Percentiles rank a stretch among this genome's conserved stretches.
phyloP scores from a whole-genome alignment of 2,329 filamentous ascomycete species.

The Arthrinium phaeospermum region DNA sequence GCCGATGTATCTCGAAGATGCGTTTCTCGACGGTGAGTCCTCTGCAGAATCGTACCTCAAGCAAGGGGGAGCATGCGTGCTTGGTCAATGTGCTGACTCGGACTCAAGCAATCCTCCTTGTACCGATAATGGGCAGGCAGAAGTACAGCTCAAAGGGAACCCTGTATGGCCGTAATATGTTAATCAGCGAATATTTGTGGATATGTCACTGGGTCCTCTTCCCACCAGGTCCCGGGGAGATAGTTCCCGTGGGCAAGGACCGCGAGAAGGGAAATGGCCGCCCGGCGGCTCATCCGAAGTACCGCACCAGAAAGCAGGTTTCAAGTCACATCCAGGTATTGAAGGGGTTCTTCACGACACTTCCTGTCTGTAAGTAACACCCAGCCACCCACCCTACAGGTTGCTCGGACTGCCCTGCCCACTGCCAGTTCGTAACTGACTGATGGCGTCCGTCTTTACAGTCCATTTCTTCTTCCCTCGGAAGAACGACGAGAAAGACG shows the following conservation, averaged over 20 bases:
- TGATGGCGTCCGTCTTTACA: constrained; percentile 35
- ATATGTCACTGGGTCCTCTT: constrained; percentile 54
- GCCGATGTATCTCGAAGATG: constrained; percentile 68
- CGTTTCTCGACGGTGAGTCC: constrained; percentile 68
- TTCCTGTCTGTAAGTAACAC: constrained; percentile 63
- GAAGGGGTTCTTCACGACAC: constrained; percentile 68
- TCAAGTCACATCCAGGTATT: constrained; percentile 75
- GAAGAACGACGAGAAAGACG: constrained; percentile 60
- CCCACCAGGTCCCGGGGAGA: constrained; percentile 46
- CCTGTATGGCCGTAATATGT: constrained; percentile 71
- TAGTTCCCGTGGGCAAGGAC: constrained; percentile 52
- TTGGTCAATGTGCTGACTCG: constrained; percentile 28
- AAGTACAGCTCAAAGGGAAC: constrained; percentile 70
- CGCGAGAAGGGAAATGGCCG: constrained; percentile 37
- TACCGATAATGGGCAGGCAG: constrained; percentile 69
- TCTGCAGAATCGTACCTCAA: neutral
- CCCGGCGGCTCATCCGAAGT: constrained; percentile 35
- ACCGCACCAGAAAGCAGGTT: constrained; percentile 63
- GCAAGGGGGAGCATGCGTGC: constrained; percentile 9
- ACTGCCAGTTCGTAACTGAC: neutral
- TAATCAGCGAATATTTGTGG: constrained; percentile 73
- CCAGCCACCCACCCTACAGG: neutral
- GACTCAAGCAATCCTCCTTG: constrained; percentile 62
- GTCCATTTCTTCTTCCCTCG: constrained; percentile 66
- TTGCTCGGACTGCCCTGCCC: neutral